Evolutionary conservation across 305 asterid species (phyloP).

Genomic region (Fraxinus dipetala): DNA sequence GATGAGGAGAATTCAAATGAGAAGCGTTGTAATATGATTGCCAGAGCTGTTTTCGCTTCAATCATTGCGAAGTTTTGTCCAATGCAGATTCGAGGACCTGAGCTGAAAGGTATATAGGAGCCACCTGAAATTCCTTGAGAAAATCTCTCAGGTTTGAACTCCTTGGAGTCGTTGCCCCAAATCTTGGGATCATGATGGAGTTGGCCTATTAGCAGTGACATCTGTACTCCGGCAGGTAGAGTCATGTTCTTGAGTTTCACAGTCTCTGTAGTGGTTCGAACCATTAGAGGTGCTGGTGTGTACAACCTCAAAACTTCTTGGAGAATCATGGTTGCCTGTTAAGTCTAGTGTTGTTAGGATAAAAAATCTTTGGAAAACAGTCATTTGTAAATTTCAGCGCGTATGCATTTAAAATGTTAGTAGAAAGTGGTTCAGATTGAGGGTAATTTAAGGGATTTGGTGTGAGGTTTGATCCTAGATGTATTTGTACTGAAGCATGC

Average conservation of each 20-base stretch:
- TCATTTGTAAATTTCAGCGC: not conserved
- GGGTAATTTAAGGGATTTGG: not conserved
- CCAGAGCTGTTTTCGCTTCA: slow-evolving; percentile 44
- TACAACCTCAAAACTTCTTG: slow-evolving; percentile 48
- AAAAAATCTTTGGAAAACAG: not conserved
- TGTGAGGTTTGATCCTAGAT: not conserved
- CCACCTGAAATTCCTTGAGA: slow-evolving; percentile 36
- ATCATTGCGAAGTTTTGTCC: slow-evolving; percentile 47
- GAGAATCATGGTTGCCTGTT: slow-evolving; percentile 41
- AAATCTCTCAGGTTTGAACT: slow-evolving; percentile 50
- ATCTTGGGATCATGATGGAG: slow-evolving; percentile 39
- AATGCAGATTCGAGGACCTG: slow-evolving; percentile 50
- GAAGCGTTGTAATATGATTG: slow-evolving; percentile 36
- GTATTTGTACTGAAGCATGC: not conserved
- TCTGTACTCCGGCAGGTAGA: slow-evolving; percentile 36
- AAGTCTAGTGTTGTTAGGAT: not conserved
- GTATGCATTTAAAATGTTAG: not conserved
- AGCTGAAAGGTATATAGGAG: slow-evolving; percentile 40
- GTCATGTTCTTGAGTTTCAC: slow-evolving; percentile 32
- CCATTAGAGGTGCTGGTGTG: slow-evolving; percentile 29
- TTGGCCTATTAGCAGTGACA: slow-evolving; percentile 30
- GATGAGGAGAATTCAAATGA: slow-evolving; percentile 42
- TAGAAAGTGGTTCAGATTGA: not conserved
- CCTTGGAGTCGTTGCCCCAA: slow-evolving; percentile 49
- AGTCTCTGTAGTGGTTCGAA: slow-evolving; percentile 26